These are phyloP conservation scores for Eleusine coracana DNA, from an alignment of 176 grass and related monocot species.

Conservation along the genomic window DNA sequence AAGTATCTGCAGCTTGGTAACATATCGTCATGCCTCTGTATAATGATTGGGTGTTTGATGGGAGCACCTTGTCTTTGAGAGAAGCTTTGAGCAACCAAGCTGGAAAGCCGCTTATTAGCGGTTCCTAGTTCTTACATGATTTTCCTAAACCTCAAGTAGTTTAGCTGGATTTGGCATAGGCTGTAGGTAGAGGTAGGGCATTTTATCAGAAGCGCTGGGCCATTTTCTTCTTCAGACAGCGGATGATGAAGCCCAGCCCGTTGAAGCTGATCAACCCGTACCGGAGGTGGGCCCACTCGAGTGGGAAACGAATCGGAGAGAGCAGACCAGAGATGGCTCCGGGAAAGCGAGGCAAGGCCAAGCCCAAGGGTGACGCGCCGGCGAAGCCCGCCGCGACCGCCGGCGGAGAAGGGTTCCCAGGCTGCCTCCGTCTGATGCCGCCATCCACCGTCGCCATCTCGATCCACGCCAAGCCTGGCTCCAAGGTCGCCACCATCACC, in stretches of 20 bases:
- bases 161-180: too few relatives aligned
- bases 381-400: not conserved
- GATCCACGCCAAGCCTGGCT: constrained; percentile 87
- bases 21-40: too few relatives aligned
- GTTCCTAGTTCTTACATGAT: too few relatives aligned
- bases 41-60: too few relatives aligned
- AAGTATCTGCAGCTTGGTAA: too few relatives aligned
- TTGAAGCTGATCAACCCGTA: not conserved
- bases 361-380: constrained; percentile 52
- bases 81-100: too few relatives aligned
- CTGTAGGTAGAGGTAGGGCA: too few relatives aligned
- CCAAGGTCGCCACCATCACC: constrained; percentile 88
- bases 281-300: constrained; percentile 1
- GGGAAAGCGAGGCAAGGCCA: constrained; percentile 74
- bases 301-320: not conserved
- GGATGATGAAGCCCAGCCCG: not conserved
- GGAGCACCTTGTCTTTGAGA: too few relatives aligned
- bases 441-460: constrained; percentile 87
- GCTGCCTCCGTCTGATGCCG: constrained; percentile 69
- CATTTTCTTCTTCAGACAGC: not conserved
- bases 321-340: constrained; percentile 59
- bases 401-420: constrained; percentile 44
- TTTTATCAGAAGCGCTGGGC: too few relatives aligned
- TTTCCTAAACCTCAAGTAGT: too few relatives aligned
- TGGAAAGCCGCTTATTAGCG: too few relatives aligned